phyloP scores from a whole-genome alignment of 768 basidiomycete species.

The Suillus weaverae region DNA sequence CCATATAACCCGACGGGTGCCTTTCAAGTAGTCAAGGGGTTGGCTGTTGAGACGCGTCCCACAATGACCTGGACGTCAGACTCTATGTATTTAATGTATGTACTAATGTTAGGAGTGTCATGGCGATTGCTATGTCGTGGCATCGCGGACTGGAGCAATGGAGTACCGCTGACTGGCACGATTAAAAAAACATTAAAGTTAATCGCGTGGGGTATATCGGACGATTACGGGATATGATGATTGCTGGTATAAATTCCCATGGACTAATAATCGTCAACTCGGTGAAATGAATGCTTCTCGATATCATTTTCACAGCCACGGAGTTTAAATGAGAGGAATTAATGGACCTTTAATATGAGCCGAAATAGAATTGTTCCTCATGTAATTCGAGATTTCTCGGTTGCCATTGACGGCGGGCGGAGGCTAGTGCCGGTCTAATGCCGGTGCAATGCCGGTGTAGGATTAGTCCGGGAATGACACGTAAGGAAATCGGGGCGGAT shows the following conservation, averaged over 20 bases:
- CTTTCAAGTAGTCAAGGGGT: background rate
- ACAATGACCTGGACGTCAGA: too few species aligned
- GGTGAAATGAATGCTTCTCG: constrained; percentile 11
- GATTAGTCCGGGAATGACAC: background rate
- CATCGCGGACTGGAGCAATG: background rate
- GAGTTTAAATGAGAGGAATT: constrained; percentile 12
- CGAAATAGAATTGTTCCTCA: constrained; percentile 6
- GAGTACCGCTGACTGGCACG: too few species aligned
- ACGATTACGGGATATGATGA: background rate
- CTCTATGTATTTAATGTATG: too few species aligned
- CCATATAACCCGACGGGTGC: background rate
- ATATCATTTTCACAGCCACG: constrained; percentile 15
- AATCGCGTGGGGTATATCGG: constrained; percentile 3
- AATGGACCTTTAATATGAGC: constrained; percentile 12
- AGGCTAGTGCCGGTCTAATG: too few species aligned
- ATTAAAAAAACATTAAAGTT: background rate
- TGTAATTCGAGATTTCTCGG: background rate
- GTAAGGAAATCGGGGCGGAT: constrained; percentile 7
- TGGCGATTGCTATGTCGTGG: background rate
- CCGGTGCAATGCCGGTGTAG: background rate
- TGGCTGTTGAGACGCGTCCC: too few species aligned
- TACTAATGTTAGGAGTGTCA: background rate
- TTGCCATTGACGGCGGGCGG: constrained; percentile 5
- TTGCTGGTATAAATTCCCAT: constrained; percentile 7
- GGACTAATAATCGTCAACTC: background rate